Evolutionary conservation across 2,329 filamentous ascomycete genomes (phyloP), one percentile per base, ranked within the genome.

Genomic region (Alternaria brassicicola): DNA sequence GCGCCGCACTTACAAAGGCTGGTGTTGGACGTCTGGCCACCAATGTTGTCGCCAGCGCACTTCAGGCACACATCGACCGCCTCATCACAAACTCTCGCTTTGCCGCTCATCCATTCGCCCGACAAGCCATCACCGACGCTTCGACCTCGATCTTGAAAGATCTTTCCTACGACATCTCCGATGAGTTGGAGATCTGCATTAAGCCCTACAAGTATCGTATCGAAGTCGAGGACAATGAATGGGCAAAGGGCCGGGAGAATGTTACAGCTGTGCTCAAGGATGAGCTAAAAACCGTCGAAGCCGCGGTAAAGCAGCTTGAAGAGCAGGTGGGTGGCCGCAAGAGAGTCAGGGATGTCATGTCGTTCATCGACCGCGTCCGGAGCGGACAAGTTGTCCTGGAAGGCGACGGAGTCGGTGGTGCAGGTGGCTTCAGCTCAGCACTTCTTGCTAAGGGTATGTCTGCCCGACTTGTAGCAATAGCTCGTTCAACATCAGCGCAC

Each of bases 181-280:
- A 99, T 71, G 95, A 98, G 78, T 91, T 99, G 1, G 95, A 99
- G 78, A 98, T 98, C 74, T 99, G 94, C 75, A 96, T 99, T 79
- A 99, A 99, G 78, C 95, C 96, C 0, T 99, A 94, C 82, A 99
- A 99, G 76, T 98, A 94, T 67, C 93, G 97, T 62, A 96, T 99
- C 57, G 95, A 99, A 69, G 88, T 99, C 42, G 92, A 97, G 71
- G 91, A 93, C 36, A 84, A 88, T 7, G 96, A 99, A 76, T 99
- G 95, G 95, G 78, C 83, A 3, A 87, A 90, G 60, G 93, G 93
- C 0, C 85, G 94, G 50, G 93, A 97, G 43, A 95, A 96, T 67
- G 89, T 94, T 1, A 85, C 87, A 36, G 84, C 83, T 8, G 88
- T 95, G 1, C 80, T 99, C n/a, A 96, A 96, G 77, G 88, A 89